Evolutionary conservation across 2,329 filamentous ascomycete species (phyloP), one percentile per base, ranked within the genome.

Genomic region (Exophiala aquamarina): DNA sequence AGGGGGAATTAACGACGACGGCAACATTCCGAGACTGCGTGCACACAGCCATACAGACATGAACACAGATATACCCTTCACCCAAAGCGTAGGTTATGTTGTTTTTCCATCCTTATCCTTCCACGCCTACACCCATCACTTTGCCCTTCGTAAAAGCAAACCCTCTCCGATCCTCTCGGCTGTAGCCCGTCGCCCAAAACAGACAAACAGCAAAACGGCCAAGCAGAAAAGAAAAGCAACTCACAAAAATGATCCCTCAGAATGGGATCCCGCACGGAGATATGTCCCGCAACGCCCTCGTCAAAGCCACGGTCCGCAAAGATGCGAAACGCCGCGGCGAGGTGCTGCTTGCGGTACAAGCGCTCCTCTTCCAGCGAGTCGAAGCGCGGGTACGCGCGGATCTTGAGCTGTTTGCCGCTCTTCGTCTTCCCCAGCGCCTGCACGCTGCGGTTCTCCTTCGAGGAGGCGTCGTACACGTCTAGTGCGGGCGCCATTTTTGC

Each of bases 311-410:
- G 50, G 49, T 68, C 68, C 8, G 67, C 68, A 39, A 70, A 71
- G 42, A 65, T 66, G 0, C 68, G 65, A 38, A 71, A 75, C 5
- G 70, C 72, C 7, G 67, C 71, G 0, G 70, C 71, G 26, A 74
- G 63, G 47, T 74, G 72, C 41, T 74, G 68, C 55, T 73, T 72
- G 33, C 69, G 61, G 49, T 71, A 74, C 23, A 68, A 52, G 7
- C 70, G 61, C 55, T 72, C 69, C 20, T 70, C 65, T 48, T 71
- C 66, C 4, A 67, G 61, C 1, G 53, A 63, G 3, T 59, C 48
- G 50, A 75, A 75, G 10, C 61, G 63, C 1, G 73, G 73, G 56
- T 77, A 76, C 26, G 67, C 64, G 19, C 73, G 63, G 18, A 77
- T 70, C 51, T 69, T 72, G 26, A 77, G 63, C 8, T 66, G 65